Evolutionary conservation across 192 early-diverging fungal genomes (phyloP).

Genomic region (Martensiomyces pterosporus): DNA sequence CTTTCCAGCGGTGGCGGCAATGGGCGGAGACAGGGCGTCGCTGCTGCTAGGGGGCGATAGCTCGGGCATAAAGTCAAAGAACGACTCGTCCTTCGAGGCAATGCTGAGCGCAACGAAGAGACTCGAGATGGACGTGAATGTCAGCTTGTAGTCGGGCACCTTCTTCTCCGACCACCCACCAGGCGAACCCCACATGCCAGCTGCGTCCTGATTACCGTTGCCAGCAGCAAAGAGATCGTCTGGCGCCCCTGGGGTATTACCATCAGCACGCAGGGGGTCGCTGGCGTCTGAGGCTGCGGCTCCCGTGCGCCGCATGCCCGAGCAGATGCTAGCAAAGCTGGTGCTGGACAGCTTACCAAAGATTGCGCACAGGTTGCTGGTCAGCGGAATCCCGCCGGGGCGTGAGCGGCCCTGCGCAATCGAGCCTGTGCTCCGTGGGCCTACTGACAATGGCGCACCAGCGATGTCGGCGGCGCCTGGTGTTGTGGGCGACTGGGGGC

Average conservation of each 20-base stretch:
- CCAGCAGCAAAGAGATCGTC: too few species aligned
- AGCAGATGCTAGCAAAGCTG: too few species aligned
- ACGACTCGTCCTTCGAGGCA: conserved; percentile 30
- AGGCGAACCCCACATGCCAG: not conserved
- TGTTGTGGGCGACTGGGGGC: too few species aligned
- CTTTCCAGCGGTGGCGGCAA: too few species aligned
- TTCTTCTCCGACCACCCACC: not conserved
- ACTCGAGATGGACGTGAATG: conserved; percentile 33
- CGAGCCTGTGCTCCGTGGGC: too few species aligned
- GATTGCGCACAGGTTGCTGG: conserved; percentile 32
- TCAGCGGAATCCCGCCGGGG: conserved; percentile 24
- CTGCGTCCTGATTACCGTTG: not conserved
- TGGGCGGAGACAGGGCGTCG: too few species aligned
- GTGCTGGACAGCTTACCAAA: conserved; percentile 18
- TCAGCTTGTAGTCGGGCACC: conserved; percentile 22
- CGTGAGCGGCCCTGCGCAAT: not conserved
- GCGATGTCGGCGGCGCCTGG: too few species aligned
- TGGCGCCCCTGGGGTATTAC: too few species aligned
- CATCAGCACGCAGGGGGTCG: not conserved
- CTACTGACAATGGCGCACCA: too few species aligned
- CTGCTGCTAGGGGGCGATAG: too few species aligned
- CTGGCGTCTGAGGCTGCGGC: too few species aligned
- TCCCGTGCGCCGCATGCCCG: not conserved
- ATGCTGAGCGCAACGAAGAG: conserved; percentile 17
- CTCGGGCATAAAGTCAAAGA: conserved; percentile 24